phyloP scores from a whole-genome alignment of 805 yeast genomes.

The Scheffersomyces stipitis region DNA sequence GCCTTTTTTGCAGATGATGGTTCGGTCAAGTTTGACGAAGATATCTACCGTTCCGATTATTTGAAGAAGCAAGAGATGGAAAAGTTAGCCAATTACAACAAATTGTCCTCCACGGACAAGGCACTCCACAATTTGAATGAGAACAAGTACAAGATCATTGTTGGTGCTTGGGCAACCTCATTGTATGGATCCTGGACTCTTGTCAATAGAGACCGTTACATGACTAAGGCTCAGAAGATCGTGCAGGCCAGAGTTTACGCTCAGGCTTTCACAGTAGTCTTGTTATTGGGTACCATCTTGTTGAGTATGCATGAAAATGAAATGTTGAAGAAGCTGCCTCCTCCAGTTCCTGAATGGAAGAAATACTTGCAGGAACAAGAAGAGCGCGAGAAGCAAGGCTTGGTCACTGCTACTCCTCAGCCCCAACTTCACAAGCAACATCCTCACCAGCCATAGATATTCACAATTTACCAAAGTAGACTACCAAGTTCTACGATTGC shows the following conservation, averaged over 20 bases:
- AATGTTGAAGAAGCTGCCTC: conserved; percentile 37
- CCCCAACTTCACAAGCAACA: neutral
- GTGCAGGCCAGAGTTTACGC: conserved; percentile 93
- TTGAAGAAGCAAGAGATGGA: conserved; percentile 41
- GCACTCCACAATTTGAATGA: conserved; percentile 47
- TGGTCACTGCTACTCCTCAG: neutral
- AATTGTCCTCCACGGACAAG: conserved; percentile 50
- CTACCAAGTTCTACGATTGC: too few relatives aligned
- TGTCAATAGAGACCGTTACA: conserved; percentile 70
- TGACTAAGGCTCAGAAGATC: conserved; percentile 76
- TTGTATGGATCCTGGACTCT: conserved; percentile 75
- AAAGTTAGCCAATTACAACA: conserved; percentile 52
- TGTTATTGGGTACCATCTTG: conserved; percentile 68
- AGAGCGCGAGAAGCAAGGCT: conserved; percentile 3
- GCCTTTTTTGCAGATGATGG: conserved; percentile 72
- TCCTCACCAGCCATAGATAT: neutral
- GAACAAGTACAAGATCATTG: conserved; percentile 66
- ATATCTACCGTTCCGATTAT: conserved; percentile 53
- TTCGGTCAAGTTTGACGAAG: conserved; percentile 63
- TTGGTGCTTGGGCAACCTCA: conserved; percentile 78
- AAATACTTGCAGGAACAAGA: conserved; percentile 26
- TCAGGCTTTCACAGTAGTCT: conserved; percentile 72
- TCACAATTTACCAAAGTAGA: too few relatives aligned
- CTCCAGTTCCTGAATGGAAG: conserved; percentile 39
- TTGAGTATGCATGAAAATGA: conserved; percentile 64